Conservation (phyloP, 1,139 yeast genomes). For the Saccharomycopsis phalli region DNA sequence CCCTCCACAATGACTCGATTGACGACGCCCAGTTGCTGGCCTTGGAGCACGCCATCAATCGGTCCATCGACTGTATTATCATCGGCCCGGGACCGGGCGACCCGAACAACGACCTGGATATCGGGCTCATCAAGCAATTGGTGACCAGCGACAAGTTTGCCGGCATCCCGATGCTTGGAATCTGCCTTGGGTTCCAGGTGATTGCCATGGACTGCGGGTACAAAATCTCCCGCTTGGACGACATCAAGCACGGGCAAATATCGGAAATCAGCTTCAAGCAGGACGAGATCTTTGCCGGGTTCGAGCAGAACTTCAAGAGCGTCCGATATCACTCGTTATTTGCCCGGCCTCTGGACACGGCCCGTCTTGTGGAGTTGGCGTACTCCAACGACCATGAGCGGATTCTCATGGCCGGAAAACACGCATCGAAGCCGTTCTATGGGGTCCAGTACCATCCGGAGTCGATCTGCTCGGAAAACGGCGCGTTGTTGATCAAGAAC, state of each 20-base stretch:
- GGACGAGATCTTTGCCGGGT: slow-evolving; percentile 31
- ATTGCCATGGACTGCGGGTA: slow-evolving; percentile 56
- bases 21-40: slow-evolving; percentile 31
- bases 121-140: slow-evolving; percentile 64
- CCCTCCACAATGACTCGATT: slow-evolving; percentile 66
- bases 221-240: slow-evolving; percentile 40
- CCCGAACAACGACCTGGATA: slow-evolving; percentile 55
- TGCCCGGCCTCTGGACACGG: not conserved
- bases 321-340: slow-evolving; percentile 85
- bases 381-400: slow-evolving; percentile 33
- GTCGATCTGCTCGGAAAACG: slow-evolving; percentile 72
- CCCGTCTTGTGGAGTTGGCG: slow-evolving; percentile 47
- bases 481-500: slow-evolving; percentile 48
- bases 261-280: not conserved
- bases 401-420: slow-evolving; percentile 75
- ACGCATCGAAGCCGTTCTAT: slow-evolving; percentile 54
- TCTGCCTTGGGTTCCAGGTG: slow-evolving; percentile 89
- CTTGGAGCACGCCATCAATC: slow-evolving; percentile 25
- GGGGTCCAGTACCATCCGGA: slow-evolving; percentile 99
- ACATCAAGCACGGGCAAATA: slow-evolving; percentile 82
- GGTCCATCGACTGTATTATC: slow-evolving; percentile 63
- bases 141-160: slow-evolving; percentile 30
- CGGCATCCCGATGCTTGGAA: slow-evolving; percentile 70
- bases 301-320: slow-evolving; percentile 43
- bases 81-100: slow-evolving; percentile 98